Base-by-base conservation (phyloP, 345 rosid species). In the Barbarea vulgaris region DNA sequence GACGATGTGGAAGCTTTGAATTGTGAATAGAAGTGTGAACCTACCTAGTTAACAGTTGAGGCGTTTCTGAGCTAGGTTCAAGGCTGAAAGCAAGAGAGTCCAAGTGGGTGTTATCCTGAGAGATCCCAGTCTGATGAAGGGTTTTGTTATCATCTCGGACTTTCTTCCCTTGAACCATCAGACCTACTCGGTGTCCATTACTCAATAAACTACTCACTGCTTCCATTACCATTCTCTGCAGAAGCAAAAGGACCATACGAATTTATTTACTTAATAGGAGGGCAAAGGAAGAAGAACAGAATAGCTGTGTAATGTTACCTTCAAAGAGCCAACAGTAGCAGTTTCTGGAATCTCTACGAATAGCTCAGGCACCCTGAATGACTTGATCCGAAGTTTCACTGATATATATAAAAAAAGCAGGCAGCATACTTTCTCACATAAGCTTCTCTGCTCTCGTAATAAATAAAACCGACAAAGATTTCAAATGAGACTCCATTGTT, bases 351-450 rank as follows among this genome's bases (percentile, higher is more conserved):
- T 70, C 84, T 91, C 96, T 72, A 90, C 77, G 61, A 91, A 84
- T 50, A 94, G 89, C 86, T 94, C 97, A 4, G 98, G 98, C 65
- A 94, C 96, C 70, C 83, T 83, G 81, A 94, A 91, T n/a, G 98
- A 91, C 80, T 91, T 87, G 80, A 94, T 94, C 85, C 90, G 87
- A 72, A 94, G 87, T 77, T 85, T 91, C 87, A 95, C 97, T 92
- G 88, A 50, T 76, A 59, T 56, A 79, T 72, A 83, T 15, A 15
- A 3, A 46, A 42, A 15, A 34, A 9, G n/a, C n/a, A 28, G 4
- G 12, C 30, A 72, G 13, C 48, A 63, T 11, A 36, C 47, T 47
- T 25, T 54, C 2, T 46, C 9, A 10, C 2, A 7, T 71, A n/a
- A 72, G 41, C 25, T 48, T 41, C 50, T 56, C 13, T 4, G 1